Conservation (phyloP, 2,329 filamentous ascomycete genomes). For the Podosphaera xanthii region DNA sequence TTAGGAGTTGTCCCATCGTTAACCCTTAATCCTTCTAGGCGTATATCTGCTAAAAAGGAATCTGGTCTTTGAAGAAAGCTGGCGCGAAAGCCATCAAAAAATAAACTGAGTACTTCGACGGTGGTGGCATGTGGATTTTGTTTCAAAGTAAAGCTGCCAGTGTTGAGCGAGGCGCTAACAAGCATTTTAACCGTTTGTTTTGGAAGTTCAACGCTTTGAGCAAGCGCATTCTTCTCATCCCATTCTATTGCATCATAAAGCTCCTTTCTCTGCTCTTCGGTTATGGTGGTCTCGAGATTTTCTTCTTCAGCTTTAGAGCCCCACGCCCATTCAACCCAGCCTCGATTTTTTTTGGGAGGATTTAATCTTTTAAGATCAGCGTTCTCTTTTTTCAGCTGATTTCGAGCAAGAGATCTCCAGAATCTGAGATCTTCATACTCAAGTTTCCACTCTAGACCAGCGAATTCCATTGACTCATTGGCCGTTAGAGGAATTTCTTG, state of each 20-base stretch:
- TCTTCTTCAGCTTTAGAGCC: conserved; percentile 45
- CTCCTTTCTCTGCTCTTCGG: conserved; percentile 86
- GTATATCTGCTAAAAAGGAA: conserved; percentile 70
- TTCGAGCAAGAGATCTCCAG: conserved; percentile 84
- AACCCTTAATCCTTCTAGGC: conserved; percentile 75
- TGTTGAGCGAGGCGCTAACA: conserved; percentile 77
- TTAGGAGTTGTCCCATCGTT: conserved; percentile 90
- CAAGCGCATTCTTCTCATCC: conserved; percentile 81
- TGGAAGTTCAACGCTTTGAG: conserved; percentile 72
- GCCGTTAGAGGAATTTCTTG: conserved; percentile 43
- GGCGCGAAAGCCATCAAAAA: conserved; percentile 87
- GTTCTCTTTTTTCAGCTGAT: conserved; percentile 87
- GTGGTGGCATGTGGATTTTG: conserved; percentile 58
- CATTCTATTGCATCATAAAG: conserved; percentile 95
- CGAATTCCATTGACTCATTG: conserved; percentile 49
- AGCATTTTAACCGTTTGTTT: conserved; percentile 84
- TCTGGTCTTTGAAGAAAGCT: conserved; percentile 78
- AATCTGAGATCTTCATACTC: conserved; percentile 91
- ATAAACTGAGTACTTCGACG: conserved; percentile 65
- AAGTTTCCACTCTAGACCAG: conserved; percentile 63
- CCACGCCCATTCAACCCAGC: conserved; percentile 87
- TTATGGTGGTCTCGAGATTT: conserved; percentile 66
- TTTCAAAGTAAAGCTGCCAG: conserved; percentile 85
- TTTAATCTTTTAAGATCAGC: conserved; percentile 57
- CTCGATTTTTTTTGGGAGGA: conserved; percentile 41